Percentiles rank a stretch among this genome's conserved stretches.
phyloP scores from a whole-genome alignment of 441 rosid genomes.

The Adansonia madagascariensis region DNA sequence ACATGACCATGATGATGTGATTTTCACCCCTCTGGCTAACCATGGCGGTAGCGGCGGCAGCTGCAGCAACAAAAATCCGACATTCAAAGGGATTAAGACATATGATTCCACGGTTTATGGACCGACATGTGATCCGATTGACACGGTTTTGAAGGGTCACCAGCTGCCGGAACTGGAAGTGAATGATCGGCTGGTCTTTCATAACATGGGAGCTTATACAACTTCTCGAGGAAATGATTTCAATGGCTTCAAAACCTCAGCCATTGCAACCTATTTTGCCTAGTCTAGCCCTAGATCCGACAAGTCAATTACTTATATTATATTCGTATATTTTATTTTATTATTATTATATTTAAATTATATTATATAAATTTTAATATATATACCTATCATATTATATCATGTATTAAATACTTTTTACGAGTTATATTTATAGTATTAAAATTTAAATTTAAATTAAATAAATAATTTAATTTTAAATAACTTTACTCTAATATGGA shows the following conservation, averaged over 20 bases:
- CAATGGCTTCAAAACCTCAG: slow-evolving; percentile 39
- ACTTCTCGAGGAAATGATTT: slow-evolving; percentile 39
- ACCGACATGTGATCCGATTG: slow-evolving; percentile 41
- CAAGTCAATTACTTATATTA: too few species aligned
- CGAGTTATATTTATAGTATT: too few species aligned
- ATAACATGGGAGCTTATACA: slow-evolving; percentile 47
- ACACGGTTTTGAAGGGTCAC: slow-evolving; percentile 35
- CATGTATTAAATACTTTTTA: too few species aligned
- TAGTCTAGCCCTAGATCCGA: too few species aligned
- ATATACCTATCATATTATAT: too few species aligned
- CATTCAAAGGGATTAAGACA: slow-evolving; percentile 9
- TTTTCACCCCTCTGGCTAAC: slow-evolving; percentile 29
- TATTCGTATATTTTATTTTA: too few species aligned
- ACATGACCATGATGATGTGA: slow-evolving; percentile 34
- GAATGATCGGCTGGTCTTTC: slow-evolving; percentile 46
- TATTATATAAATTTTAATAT: too few species aligned
- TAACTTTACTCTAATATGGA: too few species aligned
- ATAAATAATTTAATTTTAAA: too few species aligned
- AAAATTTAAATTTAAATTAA: too few species aligned
- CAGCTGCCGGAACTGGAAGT: slow-evolving; percentile 41
- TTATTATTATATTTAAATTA: too few species aligned
- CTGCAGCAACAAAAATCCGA: not conserved
- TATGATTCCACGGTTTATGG: slow-evolving; percentile 43
- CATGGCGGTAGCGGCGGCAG: too few species aligned
- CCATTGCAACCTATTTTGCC: slow-evolving; percentile 29